Conservation (phyloP, 164 flowering plant genomes). For the Santalum album region DNA sequence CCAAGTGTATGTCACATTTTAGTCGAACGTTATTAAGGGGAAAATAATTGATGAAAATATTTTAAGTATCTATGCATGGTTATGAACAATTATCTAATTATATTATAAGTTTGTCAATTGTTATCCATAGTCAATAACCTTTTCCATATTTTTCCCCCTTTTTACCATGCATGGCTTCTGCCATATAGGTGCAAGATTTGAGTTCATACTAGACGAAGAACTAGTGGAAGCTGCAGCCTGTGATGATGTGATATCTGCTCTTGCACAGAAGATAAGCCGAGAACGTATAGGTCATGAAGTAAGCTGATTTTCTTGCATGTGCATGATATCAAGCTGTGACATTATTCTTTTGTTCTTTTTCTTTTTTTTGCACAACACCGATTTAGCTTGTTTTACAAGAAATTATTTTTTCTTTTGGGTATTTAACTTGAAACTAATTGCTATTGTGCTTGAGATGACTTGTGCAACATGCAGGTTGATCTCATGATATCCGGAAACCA, state of each 20-base stretch:
- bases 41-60: too few relatives aligned
- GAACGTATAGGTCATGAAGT: slow-evolving; percentile 97
- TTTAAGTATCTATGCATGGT: too few relatives aligned
- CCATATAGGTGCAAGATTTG: slow-evolving; percentile 76
- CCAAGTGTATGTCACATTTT: too few relatives aligned
- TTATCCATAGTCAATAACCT: too few relatives aligned
- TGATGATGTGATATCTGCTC: slow-evolving; percentile 71
- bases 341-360: too few relatives aligned
- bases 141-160: not conserved
- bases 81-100: too few relatives aligned
- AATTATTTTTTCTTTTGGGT: not conserved
- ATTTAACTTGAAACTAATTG: not conserved
- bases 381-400: not conserved
- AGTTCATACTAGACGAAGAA: slow-evolving; percentile 60
- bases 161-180: not conserved
- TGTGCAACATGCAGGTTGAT: slow-evolving; percentile 74
- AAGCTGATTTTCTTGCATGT: slow-evolving; percentile 12
- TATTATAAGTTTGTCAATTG: too few relatives aligned
- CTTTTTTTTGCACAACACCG: too few relatives aligned
- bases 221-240: slow-evolving; percentile 69
- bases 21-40: too few relatives aligned
- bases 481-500: slow-evolving; percentile 89
- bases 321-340: not conserved
- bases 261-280: slow-evolving; percentile 78
- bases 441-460: too few relatives aligned